phyloP scores from a whole-genome alignment of 2,329 filamentous ascomycete genomes.

The Alternaria triticina region DNA sequence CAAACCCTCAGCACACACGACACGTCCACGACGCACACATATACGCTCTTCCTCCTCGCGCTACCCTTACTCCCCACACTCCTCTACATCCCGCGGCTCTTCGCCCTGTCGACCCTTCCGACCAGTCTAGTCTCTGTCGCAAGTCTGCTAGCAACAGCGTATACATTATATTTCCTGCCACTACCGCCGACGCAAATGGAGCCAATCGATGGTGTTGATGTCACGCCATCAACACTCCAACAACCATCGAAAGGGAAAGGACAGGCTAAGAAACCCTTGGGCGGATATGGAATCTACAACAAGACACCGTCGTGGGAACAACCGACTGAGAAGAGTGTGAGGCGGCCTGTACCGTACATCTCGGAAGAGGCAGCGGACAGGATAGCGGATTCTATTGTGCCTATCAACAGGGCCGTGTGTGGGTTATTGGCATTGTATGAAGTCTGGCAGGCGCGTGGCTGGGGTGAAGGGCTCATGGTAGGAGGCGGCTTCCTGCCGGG shows the following conservation, averaged over 20 bases:
- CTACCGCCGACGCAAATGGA: constrained; percentile 56
- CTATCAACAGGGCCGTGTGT: constrained; percentile 65
- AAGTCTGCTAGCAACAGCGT: constrained; percentile 68
- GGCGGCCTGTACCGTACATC: constrained; percentile 31
- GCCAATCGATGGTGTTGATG: constrained; percentile 11
- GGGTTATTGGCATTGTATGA: constrained; percentile 55
- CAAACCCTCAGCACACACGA: constrained; percentile 46
- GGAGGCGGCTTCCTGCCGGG: constrained; percentile 51
- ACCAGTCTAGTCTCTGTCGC: constrained; percentile 65
- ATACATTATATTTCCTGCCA: constrained; percentile 64
- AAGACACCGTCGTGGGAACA: constrained; percentile 14
- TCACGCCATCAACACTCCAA: not conserved
- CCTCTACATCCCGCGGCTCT: constrained; percentile 61
- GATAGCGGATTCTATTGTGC: constrained; percentile 65
- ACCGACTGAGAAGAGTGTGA: constrained; percentile 6
- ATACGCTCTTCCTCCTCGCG: constrained; percentile 61
- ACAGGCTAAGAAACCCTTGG: constrained; percentile 11
- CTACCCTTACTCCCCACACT: constrained; percentile 65
- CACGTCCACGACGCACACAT: constrained; percentile 53
- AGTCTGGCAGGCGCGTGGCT: constrained; percentile 30
- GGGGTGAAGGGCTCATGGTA: constrained; percentile 37
- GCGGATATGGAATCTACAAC: constrained; percentile 10
- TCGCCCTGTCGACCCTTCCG: constrained; percentile 49
- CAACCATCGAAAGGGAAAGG: constrained; percentile 10
- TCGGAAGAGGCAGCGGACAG: constrained; percentile 49